Evolutionary conservation across 228 moss, liverwort and hornwort species (phyloP), one percentile per base, ranked within the genome.

Genomic region (Sphagnum fallax): DNA sequence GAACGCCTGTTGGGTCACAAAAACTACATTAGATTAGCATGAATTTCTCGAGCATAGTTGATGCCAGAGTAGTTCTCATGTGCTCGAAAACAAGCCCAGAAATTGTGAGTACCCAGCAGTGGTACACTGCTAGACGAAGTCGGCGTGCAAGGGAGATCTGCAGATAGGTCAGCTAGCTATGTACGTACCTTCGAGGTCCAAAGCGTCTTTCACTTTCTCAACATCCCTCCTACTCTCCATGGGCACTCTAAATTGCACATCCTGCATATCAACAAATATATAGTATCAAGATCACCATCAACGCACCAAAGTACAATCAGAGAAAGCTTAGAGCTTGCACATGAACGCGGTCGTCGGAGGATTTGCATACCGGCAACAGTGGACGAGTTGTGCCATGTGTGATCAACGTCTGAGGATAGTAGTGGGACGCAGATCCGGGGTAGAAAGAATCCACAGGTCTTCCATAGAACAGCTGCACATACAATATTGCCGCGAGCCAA

Each of bases 191-290:
- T 47, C 68, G 16, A 82, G 72, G 62, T 73, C 76, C 61, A 85
- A 52, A 10, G 75, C 79, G 50, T 85, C 82, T 71, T 85, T 82
- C 60, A 85, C 73, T 66, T 85, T 85, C 52, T 82, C 75, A 70
- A 82, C 85, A 62, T 75, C 72, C 70, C 85, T 70, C 14, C 74
- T 67, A 68, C 77, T 77, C 60, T 82, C 85, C 82, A 85, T 77
- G 10, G 85, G 85, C 49, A 85, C 82, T 67, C 64, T 77, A 60
- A 85, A 12, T 14, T 53, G 66, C 16, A 85, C 75, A 68, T 85
- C 82, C 85, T 85, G 73, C 72, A 15, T 52, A 50, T 16, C 10
- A 32, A 62, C 14, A 6, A 62, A 10, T n/a, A 6, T 62, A 62
- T 7, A 62, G 6, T 11, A 32, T 6, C 5, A 62, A 10, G 6